Evolutionary conservation across 768 basidiomycete genomes (phyloP).

Genomic region (Pleurotus cornucopiae): DNA sequence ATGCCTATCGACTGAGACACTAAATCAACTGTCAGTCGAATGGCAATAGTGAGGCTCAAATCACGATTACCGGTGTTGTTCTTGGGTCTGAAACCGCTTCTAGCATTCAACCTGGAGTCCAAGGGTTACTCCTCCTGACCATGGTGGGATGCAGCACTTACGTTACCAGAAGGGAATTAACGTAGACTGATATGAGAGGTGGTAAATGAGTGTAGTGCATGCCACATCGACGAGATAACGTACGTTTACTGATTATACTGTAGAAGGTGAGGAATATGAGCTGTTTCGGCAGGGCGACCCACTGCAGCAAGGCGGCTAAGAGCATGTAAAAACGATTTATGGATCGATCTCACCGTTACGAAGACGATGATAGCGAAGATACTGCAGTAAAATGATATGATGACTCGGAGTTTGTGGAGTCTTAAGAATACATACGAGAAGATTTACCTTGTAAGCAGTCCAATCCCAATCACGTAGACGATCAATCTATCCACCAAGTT

Average conservation of each 20-base stretch:
- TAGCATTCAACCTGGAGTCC: background rate
- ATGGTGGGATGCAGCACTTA: slow-evolving; percentile 9
- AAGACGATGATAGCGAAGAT: background rate
- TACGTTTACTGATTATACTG: slow-evolving; percentile 7
- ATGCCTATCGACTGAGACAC: no score
- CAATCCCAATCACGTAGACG: background rate
- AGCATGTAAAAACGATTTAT: background rate
- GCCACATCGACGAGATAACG: background rate
- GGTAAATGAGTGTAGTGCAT: background rate
- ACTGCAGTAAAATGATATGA: background rate
- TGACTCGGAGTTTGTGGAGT: background rate
- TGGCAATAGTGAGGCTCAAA: background rate
- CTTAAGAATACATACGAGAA: background rate
- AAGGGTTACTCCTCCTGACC: background rate
- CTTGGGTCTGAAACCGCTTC: background rate
- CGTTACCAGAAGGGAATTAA: slow-evolving; percentile 5
- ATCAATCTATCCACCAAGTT: slow-evolving; percentile 4
- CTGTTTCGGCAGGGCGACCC: background rate
- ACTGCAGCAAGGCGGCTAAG: background rate
- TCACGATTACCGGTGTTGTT: background rate
- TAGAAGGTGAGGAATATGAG: slow-evolving; percentile 7
- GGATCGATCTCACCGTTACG: background rate
- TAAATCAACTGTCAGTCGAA: background rate
- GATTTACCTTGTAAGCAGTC: slow-evolving; percentile 1
- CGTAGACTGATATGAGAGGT: background rate